Base-by-base conservation (phyloP, 768 basidiomycete genomes). In the Clathrus columnatus region DNA sequence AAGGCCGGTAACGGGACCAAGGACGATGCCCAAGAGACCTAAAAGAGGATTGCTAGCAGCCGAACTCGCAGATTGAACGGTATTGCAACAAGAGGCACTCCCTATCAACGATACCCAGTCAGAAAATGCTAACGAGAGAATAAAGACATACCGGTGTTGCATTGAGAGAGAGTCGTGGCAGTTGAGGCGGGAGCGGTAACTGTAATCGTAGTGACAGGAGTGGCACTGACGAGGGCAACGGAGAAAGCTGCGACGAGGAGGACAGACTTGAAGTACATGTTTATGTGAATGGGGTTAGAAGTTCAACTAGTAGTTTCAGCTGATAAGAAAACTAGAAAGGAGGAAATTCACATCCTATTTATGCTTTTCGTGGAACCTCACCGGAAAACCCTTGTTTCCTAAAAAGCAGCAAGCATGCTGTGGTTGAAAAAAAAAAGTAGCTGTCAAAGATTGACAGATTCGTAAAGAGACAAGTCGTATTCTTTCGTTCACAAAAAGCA, bases 31-130 rank as follows among this genome's bases (percentile, higher is more conserved):
- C 16, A 65, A 58, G n/a, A 64, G 48, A 24, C 63, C 62, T 24
- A 62, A 32, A 50, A 64, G 50, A 2, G 63, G 62, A 0, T 86
- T 85, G 61, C 87, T 61, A 16, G 21, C 50, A 14, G 51, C 24
- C 5, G 52, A 57, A 43, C 29, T 50, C 1, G 62, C 64, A 3
- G 20, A 21, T 54, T 66, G 56, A 27, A 67, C 62, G 45, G 60
- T 63, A 55, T 69, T 61, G 61, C 68, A 70, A 62, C 68, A 68
- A 42, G 65, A 65, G 14, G 69, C 28, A 20, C 57, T 45, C 0
- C 63, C 67, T 36, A 8, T n/a, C n/a, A n/a, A n/a, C n/a, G n/a
- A n/a, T n/a, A n/a, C n/a, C n/a, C n/a, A n/a, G n/a, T n/a, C n/a
- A n/a, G n/a, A n/a, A n/a, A n/a, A 50, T 16, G 7, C 11, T 8